Conservation (phyloP, 352 stramenopile species). For the Pythium phragmiticola region DNA sequence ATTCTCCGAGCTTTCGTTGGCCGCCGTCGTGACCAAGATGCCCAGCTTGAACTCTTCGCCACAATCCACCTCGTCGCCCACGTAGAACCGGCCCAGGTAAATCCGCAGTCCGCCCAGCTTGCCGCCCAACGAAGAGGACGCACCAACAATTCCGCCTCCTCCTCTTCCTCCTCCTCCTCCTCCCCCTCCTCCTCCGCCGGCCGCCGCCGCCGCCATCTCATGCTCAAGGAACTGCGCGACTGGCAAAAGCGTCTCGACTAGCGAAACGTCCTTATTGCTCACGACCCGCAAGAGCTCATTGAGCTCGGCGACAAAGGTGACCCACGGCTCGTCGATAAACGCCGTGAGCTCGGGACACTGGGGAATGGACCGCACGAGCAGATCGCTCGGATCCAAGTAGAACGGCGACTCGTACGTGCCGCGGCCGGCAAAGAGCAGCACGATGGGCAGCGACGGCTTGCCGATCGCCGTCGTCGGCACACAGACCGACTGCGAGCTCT, state of each 20-base stretch:
- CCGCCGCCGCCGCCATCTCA: conserved; percentile 41
- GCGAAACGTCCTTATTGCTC: conserved; percentile 44
- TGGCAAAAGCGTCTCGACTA: conserved; percentile 60
- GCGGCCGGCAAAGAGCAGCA: conserved; percentile 73
- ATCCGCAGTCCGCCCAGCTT: conserved; percentile 65
- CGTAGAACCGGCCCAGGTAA: conserved; percentile 73
- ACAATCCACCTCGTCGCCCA: conserved; percentile 59
- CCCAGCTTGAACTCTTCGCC: conserved; percentile 79
- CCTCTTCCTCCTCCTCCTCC: no score
- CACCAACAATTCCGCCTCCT: conserved; percentile 1
- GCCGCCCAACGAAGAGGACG: neutral
- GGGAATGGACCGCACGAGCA: conserved; percentile 74
- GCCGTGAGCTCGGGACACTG: conserved; percentile 75
- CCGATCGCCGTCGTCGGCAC: conserved; percentile 72
- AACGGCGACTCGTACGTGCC: conserved; percentile 81
- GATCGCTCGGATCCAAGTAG: conserved; percentile 78
- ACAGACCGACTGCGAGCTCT: conserved; percentile 66
- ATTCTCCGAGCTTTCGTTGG: neutral
- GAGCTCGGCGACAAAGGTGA: conserved; percentile 81
- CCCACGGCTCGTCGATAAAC: conserved; percentile 86
- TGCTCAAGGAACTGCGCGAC: conserved; percentile 67
- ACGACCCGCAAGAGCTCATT: conserved; percentile 77
- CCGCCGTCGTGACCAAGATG: conserved; percentile 57
- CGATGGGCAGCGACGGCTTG: conserved; percentile 66
- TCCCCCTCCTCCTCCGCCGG: neutral